These are phyloP conservation scores for Colletotrichum melonis DNA, from an alignment of 2,329 filamentous ascomycete genomes.

Conservation along the genomic window DNA sequence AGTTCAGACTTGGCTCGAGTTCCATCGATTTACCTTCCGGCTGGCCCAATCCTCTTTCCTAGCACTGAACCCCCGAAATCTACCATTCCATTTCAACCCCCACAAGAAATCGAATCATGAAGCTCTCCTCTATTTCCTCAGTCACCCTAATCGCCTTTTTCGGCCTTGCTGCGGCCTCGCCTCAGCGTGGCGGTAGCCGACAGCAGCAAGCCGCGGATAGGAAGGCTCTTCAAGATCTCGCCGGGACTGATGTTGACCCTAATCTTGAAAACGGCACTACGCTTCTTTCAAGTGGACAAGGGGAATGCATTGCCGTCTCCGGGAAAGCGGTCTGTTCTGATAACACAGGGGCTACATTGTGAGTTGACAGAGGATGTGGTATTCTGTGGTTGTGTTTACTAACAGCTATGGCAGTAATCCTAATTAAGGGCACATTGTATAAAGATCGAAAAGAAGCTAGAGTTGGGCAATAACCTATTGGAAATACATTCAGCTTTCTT, in stretches of 20 bases:
- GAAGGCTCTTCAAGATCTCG: conserved; percentile 22
- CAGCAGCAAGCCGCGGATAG: conserved; percentile 13
- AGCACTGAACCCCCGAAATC: no score
- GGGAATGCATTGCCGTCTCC: conserved; percentile 22
- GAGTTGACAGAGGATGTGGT: not conserved
- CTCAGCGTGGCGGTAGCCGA: conserved; percentile 15
- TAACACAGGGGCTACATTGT: conserved; percentile 11
- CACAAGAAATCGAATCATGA: not conserved
- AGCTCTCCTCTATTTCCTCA: not conserved
- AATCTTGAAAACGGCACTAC: conserved; percentile 23
- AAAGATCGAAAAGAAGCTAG: no score
- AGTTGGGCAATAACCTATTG: no score
- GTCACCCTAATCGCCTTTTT: not conserved
- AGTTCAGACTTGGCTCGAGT: no score
- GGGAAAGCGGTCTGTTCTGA: conserved; percentile 24
- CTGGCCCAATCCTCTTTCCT: no score
- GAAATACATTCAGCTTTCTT: no score
- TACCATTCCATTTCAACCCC: not conserved
- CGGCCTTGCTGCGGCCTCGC: conserved; percentile 6
- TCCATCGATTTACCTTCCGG: no score
- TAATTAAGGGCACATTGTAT: no score
- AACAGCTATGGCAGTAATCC: not conserved
- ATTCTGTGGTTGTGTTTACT: not conserved
- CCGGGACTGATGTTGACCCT: conserved; percentile 19
- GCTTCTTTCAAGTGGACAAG: conserved; percentile 18